These are phyloP conservation scores for Epichloe bromicola DNA, from an alignment of 2,329 filamentous ascomycete genomes.

Conservation along the genomic window DNA sequence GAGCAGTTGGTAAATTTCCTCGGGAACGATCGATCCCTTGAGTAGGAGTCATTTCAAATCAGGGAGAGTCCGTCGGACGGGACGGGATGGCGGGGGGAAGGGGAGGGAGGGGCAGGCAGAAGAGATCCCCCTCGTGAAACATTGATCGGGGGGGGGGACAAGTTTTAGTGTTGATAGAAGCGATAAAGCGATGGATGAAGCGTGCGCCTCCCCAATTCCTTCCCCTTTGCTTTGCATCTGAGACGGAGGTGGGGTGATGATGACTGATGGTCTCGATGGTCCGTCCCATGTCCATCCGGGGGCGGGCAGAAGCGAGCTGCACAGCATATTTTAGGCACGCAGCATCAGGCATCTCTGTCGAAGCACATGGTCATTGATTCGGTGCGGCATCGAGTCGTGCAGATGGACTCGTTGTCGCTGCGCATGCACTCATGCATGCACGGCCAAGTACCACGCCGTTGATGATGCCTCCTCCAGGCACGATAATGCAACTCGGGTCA, in stretches of 20 bases:
- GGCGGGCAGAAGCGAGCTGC: background rate
- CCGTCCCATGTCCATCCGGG: background rate
- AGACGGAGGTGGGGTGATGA: background rate
- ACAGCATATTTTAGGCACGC: background rate
- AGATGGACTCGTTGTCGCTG: background rate
- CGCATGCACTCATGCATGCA: too few relatives aligned
- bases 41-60: background rate
- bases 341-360: background rate
- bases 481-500: background rate
- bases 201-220: too few relatives aligned
- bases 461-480: background rate
- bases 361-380: background rate
- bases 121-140: background rate
- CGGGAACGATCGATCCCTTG: background rate
- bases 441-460: too few relatives aligned
- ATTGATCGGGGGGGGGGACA: background rate
- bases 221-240: background rate
- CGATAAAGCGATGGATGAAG: background rate
- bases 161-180: background rate
- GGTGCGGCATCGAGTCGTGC: background rate
- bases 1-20: background rate
- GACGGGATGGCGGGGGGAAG: background rate
- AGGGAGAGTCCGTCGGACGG: background rate
- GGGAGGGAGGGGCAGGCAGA: background rate
- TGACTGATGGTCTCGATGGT: background rate